Base-by-base conservation (phyloP, 1,139 yeast species). In the Pichia sp. region DNA sequence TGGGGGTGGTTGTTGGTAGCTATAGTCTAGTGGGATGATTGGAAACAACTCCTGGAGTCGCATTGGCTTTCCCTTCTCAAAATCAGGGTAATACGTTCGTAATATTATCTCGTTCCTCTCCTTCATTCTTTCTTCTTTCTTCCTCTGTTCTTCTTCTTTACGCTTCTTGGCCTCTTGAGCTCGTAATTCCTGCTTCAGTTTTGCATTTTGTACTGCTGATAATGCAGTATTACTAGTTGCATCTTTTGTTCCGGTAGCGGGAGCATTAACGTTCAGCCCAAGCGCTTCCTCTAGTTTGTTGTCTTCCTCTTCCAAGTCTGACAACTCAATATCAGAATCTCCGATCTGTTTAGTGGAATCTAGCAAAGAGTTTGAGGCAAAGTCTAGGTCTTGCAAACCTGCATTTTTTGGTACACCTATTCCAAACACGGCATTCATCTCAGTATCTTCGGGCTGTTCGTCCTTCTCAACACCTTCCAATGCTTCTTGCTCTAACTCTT, bases 21-120 rank as follows among this genome's bases (percentile, higher is more conserved):
- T 60, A 46, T 71, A 72, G 39, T 67, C 70, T 22, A 64, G 59
- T 0, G 88, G 83, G 18, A 69, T 66, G 2, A 86, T 77, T 5
- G 81, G 74, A 50, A 81, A 82, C 33, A 83, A 62, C 6, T 73
- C 58, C 53, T 81, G 85, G 69, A 81, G 76, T 48, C 77, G 74
- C 50, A 81, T 64, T 2, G 80, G 71, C 32, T 69, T 66, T 27
- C 73, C 67, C 13, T 63, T 64, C 33, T 67, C 64, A 54, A 79
- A 85, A 3, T 72, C 66, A 0, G 95, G 94, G 51, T 70, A 84
- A 50, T 74, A 75, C 30, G 64, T 60, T 32, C 62, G 58, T 26
- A 77, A 55, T n/a, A 63, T 30, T 45, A 63, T 65, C 18, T 66
- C 55, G 29, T 52, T 57, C 30, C 49, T 56, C 39, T 60, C 54